phyloP scores from a whole-genome alignment of 495 filamentous ascomycete species.

The Penicillium simplicissimum region DNA sequence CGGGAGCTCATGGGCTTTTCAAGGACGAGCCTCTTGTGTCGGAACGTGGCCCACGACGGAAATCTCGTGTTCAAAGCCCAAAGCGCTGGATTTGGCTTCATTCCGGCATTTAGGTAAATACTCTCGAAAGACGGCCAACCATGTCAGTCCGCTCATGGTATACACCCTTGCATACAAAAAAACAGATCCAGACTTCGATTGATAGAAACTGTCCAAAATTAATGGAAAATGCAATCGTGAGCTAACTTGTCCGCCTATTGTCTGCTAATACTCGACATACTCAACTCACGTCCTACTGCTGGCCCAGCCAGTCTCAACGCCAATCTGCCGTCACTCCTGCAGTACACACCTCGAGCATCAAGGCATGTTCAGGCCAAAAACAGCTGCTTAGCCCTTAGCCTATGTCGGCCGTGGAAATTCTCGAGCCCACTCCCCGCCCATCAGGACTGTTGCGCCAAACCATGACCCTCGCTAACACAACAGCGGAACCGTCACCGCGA shows the following conservation, averaged over 20 bases:
- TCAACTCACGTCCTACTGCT: neutral
- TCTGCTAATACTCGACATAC: neutral
- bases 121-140: neutral
- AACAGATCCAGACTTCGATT: neutral
- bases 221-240: neutral
- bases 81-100: neutral
- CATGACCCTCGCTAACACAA: neutral
- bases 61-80: neutral
- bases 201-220: neutral
- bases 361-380: neutral
- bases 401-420: neutral
- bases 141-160: neutral
- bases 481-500: neutral
- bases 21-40: too few relatives aligned
- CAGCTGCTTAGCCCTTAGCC: too few relatives aligned
- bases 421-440: neutral
- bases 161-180: neutral
- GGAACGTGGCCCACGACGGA: neutral
- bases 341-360: neutral
- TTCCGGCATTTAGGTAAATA: neutral
- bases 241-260: neutral
- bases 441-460: neutral
- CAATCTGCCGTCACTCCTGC: neutral
- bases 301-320: neutral
- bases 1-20: too few relatives aligned